Percentiles rank a stretch among this genome's conserved stretches.
These are phyloP conservation scores for Crepidotus variabilis DNA, from an alignment of 768 basidiomycete genomes.

Conservation along the genomic window DNA sequence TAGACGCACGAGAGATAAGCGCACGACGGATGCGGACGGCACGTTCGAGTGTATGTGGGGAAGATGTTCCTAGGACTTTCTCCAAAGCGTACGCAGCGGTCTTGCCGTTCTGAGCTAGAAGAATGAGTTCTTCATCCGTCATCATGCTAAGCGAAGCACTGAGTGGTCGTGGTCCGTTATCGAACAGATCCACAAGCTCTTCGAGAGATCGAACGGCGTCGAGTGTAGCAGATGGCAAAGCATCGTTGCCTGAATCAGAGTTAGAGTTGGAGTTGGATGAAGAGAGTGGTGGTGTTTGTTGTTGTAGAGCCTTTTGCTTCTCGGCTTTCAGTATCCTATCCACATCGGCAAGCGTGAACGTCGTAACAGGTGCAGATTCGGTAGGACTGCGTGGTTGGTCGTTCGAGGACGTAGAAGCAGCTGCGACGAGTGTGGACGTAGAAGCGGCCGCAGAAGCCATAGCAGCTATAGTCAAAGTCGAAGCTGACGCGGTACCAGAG, in stretches of 20 bases:
- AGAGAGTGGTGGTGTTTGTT: conserved; percentile 6
- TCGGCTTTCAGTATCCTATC: conserved; percentile 38
- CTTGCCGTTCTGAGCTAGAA: conserved; percentile 87
- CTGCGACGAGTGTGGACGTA: not conserved
- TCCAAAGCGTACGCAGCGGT: conserved; percentile 94
- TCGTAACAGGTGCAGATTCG: conserved; percentile 15
- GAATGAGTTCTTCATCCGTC: conserved; percentile 89
- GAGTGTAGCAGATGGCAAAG: not conserved
- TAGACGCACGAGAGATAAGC: conserved; percentile 85
- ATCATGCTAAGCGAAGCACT: conserved; percentile 55
- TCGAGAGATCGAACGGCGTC: conserved; percentile 51
- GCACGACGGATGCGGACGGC: conserved; percentile 86
- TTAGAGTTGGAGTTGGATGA: conserved; percentile 9
- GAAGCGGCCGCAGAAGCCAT: too few relatives aligned
- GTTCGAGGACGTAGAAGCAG: not conserved
- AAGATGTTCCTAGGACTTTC: conserved; percentile 72
- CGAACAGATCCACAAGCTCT: conserved; percentile 78
- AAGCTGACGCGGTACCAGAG: too few relatives aligned
- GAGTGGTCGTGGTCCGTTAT: conserved; percentile 63
- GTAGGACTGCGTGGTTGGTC: too few relatives aligned
- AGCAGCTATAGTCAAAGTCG: too few relatives aligned
- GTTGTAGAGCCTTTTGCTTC: conserved; percentile 8
- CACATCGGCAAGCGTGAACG: conserved; percentile 55
- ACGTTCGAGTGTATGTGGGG: conserved; percentile 55
- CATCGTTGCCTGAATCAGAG: conserved; percentile 9